phyloP scores from a whole-genome alignment of 345 rosid species.

The Eucalyptus leucophloia region DNA sequence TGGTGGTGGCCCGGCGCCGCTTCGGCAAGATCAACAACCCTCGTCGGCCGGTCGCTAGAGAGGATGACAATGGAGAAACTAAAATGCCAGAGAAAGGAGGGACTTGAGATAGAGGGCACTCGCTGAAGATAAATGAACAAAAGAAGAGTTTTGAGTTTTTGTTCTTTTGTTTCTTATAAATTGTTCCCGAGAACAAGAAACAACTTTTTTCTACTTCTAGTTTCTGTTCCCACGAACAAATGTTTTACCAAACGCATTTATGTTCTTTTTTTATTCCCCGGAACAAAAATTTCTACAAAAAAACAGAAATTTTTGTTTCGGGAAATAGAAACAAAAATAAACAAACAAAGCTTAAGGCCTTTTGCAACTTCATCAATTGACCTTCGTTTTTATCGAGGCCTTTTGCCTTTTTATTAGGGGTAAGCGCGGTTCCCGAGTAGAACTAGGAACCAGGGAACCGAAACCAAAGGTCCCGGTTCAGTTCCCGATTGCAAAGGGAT shows the following conservation, averaged over 20 bases:
- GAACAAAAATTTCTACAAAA: too few relatives aligned
- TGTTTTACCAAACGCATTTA: accelerated
- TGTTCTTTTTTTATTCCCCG: accelerated
- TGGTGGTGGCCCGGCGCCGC: accelerated
- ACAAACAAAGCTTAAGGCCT: accelerated
- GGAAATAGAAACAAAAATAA: accelerated
- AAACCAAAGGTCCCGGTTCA: accelerated
- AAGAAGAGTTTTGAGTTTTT: too few relatives aligned
- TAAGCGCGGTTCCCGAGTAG: accelerated
- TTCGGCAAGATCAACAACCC: accelerated
- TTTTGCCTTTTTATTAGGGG: not conserved
- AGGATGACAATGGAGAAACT: too few relatives aligned
- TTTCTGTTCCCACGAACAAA: accelerated
- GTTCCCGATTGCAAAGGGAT: too few relatives aligned
- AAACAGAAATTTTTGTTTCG: accelerated
- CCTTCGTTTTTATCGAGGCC: not conserved
- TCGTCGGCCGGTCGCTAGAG: accelerated
- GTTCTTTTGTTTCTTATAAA: too few relatives aligned
- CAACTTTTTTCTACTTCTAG: accelerated
- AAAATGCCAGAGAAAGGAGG: accelerated
- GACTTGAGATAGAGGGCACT: too few relatives aligned
- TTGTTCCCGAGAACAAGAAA: too few relatives aligned
- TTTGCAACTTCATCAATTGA: not conserved
- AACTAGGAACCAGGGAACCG: accelerated
- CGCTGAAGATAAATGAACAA: too few relatives aligned